These are phyloP conservation scores for Zygnema cylindricum DNA, from an alignment of 139 green algal genomes.

Conservation along the genomic window DNA sequence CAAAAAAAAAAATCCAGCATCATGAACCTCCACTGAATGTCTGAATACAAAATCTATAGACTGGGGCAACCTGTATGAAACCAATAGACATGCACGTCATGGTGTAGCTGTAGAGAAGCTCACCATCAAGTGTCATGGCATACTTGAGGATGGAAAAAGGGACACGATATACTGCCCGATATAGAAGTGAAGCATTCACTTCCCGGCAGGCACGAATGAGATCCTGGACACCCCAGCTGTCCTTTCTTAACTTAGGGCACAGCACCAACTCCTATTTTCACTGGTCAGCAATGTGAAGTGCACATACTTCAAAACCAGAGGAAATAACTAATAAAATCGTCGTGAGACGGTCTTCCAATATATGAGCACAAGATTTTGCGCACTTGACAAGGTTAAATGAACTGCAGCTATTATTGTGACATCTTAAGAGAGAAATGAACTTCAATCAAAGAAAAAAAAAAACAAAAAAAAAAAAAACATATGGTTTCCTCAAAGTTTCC, in stretches of 20 bases:
- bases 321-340: no score
- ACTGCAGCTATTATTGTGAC: no score
- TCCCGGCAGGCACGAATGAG: conserved; percentile 71
- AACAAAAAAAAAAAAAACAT: not conserved
- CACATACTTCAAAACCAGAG: not conserved
- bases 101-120: conserved; percentile 15
- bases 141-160: conserved; percentile 93
- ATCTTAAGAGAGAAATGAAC: no score
- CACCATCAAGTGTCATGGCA: conserved; percentile 98
- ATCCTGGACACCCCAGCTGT: conserved; percentile 18
- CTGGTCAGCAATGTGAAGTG: no score
- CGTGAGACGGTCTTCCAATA: no score
- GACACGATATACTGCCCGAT: conserved; percentile 75
- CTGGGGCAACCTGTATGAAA: no score
- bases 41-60: no score
- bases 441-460: conserved; percentile 29
- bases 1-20: no score
- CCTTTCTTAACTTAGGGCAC: not conserved
- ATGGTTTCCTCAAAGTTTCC: not conserved
- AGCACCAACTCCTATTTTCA: not conserved
- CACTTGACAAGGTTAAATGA: no score
- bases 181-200: conserved; percentile 87
- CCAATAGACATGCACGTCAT: not conserved
- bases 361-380: no score
- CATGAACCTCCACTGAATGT: no score